Evolutionary conservation across 2,329 filamentous ascomycete genomes (phyloP).

Genomic region (Metarhizium brunneum): DNA sequence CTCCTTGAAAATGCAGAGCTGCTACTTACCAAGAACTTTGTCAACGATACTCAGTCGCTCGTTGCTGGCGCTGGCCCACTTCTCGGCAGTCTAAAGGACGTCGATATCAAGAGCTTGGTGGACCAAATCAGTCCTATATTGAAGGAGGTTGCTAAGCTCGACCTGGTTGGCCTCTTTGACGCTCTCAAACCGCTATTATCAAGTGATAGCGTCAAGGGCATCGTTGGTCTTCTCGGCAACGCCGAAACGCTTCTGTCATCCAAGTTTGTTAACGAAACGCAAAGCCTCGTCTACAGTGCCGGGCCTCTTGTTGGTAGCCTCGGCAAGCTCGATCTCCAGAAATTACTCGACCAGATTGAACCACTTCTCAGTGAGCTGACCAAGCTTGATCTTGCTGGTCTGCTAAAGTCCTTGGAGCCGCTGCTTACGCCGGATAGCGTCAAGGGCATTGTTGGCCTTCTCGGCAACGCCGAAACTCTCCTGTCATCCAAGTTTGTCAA

Average conservation of each 20-base stretch:
- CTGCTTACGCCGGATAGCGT: constrained; percentile 21
- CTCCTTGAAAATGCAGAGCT: constrained; percentile 2
- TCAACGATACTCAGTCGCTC: constrained; percentile 10
- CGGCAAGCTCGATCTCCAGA: constrained; percentile 23
- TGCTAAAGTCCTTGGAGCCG: constrained; percentile 18
- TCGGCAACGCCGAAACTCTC: constrained; percentile 21
- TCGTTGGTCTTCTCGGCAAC: constrained; percentile 20
- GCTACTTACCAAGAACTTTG: constrained; percentile 10
- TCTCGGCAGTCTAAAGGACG: constrained; percentile 23
- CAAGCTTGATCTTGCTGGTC: constrained; percentile 21
- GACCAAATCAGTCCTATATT: constrained; percentile 19
- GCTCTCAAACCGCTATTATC: constrained; percentile 11
- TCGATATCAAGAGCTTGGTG: constrained; percentile 13
- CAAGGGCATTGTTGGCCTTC: constrained; percentile 17
- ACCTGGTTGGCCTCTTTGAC: constrained; percentile 2
- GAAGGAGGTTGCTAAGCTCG: constrained; percentile 8
- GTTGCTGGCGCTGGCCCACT: constrained; percentile 18
- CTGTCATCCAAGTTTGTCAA: constrained; percentile 23
- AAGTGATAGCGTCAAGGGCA: constrained; percentile 14
- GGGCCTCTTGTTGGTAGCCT: constrained; percentile 23
- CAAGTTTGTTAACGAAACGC: constrained; percentile 22
- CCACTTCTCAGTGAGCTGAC: constrained; percentile 20
- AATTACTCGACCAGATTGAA: constrained; percentile 19
- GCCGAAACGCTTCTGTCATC: constrained; percentile 20
- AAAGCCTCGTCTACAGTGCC: constrained; percentile 16